These are phyloP conservation scores for Ceratobasidium sp. DNA, from an alignment of 1,284 basidiomycete species.

Conservation along the genomic window DNA sequence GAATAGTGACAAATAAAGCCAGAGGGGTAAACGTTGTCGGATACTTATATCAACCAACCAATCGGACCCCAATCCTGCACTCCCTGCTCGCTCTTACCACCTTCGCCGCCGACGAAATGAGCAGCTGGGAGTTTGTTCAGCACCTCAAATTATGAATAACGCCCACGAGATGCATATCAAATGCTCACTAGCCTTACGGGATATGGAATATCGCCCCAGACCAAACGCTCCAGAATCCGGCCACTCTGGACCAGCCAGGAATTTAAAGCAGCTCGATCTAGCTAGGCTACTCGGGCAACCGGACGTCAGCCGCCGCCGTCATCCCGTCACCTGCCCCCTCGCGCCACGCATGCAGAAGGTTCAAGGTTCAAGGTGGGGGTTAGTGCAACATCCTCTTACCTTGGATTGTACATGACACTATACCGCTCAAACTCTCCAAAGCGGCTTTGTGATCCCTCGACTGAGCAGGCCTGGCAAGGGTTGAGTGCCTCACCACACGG, in stretches of 20 bases:
- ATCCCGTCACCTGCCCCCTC: background rate
- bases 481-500: constrained; percentile 2
- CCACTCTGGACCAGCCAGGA: constrained; percentile 39
- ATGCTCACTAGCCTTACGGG: background rate
- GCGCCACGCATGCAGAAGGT: background rate
- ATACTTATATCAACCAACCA: constrained; percentile 14
- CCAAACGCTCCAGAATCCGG: background rate
- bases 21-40: background rate
- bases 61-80: constrained; percentile 8
- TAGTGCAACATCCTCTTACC: background rate
- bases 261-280: background rate
- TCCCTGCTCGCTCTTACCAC: background rate
- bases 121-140: constrained; percentile 2
- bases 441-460: constrained; percentile 20
- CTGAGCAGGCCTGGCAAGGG: constrained; percentile 23
- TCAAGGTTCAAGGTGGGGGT: constrained; percentile 11
- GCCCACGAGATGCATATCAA: background rate
- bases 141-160: background rate
- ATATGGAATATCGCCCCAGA: background rate
- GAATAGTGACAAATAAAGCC: background rate
- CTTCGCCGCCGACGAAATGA: background rate
- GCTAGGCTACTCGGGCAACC: background rate
- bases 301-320: background rate
- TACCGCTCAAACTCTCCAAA: background rate
- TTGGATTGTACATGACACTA: constrained; percentile 8